Evolutionary conservation across 768 basidiomycete species (phyloP).

Genomic region (Zangia roseola): DNA sequence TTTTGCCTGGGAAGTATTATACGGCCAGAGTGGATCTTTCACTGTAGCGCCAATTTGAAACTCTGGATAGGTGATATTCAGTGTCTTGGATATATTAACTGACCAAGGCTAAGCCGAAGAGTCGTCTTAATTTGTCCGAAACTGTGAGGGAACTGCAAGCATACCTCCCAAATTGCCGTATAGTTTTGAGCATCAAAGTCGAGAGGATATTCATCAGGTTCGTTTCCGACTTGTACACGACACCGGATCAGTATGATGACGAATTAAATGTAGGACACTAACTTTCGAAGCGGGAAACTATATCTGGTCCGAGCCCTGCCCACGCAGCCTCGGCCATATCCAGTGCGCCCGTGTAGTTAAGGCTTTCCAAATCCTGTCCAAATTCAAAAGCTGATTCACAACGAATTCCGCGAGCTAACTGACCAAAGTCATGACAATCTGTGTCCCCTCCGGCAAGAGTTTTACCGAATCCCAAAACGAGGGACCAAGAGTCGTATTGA

Average conservation of each 20-base stretch:
- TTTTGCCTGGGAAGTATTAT: slow-evolving; percentile 38
- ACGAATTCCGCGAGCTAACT: slow-evolving; percentile 1
- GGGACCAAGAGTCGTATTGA: slow-evolving; percentile 52
- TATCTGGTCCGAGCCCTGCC: slow-evolving; percentile 34
- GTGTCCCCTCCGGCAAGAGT: slow-evolving; percentile 45
- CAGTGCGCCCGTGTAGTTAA: slow-evolving; percentile 43
- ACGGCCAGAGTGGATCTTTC: slow-evolving; percentile 53
- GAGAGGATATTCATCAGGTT: slow-evolving; percentile 49
- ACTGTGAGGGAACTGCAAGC: slow-evolving; percentile 2
- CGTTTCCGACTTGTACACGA: slow-evolving; percentile 44
- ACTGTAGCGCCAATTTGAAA: slow-evolving; percentile 53
- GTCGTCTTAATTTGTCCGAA: not conserved
- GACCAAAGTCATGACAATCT: slow-evolving; percentile 47
- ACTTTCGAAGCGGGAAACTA: slow-evolving; percentile 49
- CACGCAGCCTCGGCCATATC: slow-evolving; percentile 43
- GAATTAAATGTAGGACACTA: not conserved
- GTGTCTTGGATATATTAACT: slow-evolving; percentile 43
- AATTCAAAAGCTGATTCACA: not conserved
- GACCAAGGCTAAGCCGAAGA: slow-evolving; percentile 41
- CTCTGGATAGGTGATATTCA: slow-evolving; percentile 37
- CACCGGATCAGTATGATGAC: not conserved
- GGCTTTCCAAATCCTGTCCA: slow-evolving; percentile 43
- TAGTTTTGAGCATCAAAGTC: slow-evolving; percentile 44
- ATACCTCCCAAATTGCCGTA: slow-evolving; percentile 44
- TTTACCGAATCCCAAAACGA: slow-evolving; percentile 47